Conservation (phyloP, 495 filamentous ascomycete genomes). For the Hypoxylon lienhwacheense region DNA sequence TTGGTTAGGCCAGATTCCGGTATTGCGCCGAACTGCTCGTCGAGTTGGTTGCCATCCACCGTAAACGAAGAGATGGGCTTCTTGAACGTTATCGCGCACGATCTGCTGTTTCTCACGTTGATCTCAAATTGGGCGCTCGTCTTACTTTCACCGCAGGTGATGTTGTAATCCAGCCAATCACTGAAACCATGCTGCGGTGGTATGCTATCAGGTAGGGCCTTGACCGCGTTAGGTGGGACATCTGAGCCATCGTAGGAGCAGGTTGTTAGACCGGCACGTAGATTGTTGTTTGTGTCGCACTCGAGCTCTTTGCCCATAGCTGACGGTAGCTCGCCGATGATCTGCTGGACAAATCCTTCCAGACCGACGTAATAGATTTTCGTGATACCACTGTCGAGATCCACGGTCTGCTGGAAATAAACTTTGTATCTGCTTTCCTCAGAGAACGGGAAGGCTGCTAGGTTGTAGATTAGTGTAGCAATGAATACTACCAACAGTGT, state of each 20-base stretch:
- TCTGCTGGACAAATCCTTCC: conserved; percentile 67
- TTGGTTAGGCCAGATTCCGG: conserved; percentile 46
- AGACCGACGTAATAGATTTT: conserved; percentile 70
- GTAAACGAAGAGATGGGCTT: conserved; percentile 62
- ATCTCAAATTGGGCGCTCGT: conserved; percentile 60
- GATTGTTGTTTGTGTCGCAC: conserved; percentile 48
- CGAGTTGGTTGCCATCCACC: conserved; percentile 54
- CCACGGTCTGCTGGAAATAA: conserved; percentile 80
- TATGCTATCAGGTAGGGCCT: conserved; percentile 43
- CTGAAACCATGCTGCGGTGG: conserved; percentile 50
- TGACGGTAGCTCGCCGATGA: conserved; percentile 69
- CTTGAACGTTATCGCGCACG: conserved; percentile 68
- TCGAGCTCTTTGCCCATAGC: conserved; percentile 61
- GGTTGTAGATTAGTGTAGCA: conserved; percentile 83
- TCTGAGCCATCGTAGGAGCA: conserved; percentile 70
- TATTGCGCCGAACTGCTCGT: conserved; percentile 60
- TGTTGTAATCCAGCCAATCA: conserved; percentile 65
- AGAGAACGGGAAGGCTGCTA: conserved; percentile 87
- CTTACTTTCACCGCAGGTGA: conserved; percentile 48
- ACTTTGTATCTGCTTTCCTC: conserved; percentile 75
- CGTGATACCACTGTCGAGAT: conserved; percentile 72
- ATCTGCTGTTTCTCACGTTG: conserved; percentile 65
- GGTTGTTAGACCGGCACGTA: conserved; percentile 51
- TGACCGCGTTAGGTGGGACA: conserved; percentile 60
- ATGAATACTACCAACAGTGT: conserved; percentile 73